Conservation (phyloP, 2,329 filamentous ascomycete species). For the Penicillium sp. region DNA sequence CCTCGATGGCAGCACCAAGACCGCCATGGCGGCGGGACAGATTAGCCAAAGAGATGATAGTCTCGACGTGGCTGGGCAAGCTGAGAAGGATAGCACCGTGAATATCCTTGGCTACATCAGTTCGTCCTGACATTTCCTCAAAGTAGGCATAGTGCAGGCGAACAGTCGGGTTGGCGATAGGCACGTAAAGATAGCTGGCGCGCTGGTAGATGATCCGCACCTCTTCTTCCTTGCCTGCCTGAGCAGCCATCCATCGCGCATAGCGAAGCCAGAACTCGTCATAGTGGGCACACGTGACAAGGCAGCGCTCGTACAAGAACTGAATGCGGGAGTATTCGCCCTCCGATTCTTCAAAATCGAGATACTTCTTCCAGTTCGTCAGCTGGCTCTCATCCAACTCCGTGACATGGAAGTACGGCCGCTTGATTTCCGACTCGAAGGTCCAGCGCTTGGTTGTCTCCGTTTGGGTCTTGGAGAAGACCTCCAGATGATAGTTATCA, state of each 20-base stretch:
- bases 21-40: slow-evolving; percentile 79
- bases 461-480: slow-evolving; percentile 75
- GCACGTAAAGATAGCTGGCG: slow-evolving; percentile 80
- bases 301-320: slow-evolving; percentile 88
- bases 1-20: slow-evolving; percentile 77
- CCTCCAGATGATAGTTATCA: slow-evolving; percentile 75
- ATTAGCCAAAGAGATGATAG: slow-evolving; percentile 84
- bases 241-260: slow-evolving; percentile 84
- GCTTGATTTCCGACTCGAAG: slow-evolving; percentile 90
- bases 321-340: slow-evolving; percentile 71
- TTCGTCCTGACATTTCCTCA: slow-evolving; percentile 77
- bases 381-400: slow-evolving; percentile 84
- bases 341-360: slow-evolving; percentile 90
- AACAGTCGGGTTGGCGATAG: slow-evolving; percentile 78
- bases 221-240: slow-evolving; percentile 80
- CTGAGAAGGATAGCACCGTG: slow-evolving; percentile 74
- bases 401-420: slow-evolving; percentile 94
- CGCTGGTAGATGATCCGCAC: slow-evolving; percentile 88
- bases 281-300: slow-evolving; percentile 90
- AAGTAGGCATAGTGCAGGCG: slow-evolving; percentile 92
- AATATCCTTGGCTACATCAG: slow-evolving; percentile 78
- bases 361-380: slow-evolving; percentile 89
- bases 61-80: slow-evolving; percentile 80
- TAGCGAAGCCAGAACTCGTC: slow-evolving; percentile 99
- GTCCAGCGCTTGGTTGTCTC: slow-evolving; percentile 94